Evolutionary conservation across 305 asterid genomes (phyloP), one percentile per base, ranked within the genome.

Genomic region (Solanum hybrid): DNA sequence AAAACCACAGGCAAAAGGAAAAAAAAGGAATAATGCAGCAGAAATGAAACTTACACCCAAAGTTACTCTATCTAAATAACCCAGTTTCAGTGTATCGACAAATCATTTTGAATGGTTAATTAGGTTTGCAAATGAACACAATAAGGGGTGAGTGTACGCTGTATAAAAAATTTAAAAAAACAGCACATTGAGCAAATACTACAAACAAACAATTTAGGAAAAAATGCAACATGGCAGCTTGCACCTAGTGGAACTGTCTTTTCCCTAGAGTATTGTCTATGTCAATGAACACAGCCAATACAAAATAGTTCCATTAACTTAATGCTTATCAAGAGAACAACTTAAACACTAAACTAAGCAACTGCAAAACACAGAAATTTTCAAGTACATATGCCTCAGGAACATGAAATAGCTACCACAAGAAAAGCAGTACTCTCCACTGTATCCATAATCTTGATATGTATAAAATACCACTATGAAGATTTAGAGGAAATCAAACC

Each of bases 401-500:
- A 83, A 46, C 73, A 84, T 51, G 42, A 51, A 84, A 51, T 51
- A 20, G 74, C 29, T 31, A 84, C 29, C 42, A 51, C 75, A 51
- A 84, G 29, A 84, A 84, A 18, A 84, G 22, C 3, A 51, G 42
- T 84, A 51, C 76, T 57, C 9, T 6, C 22, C 75, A 51, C 36
- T 20, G 14, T 51, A 51, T 84, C 75, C 75, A 31, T 57, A 51
- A 84, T 31, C 29, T 51, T 84, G 31, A 84, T 18, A 84, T 84
- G 76, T 29, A 42, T 10, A 84, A 31, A 31, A 12, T 20, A 84
- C 88, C 22, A 51, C 11, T 29, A 51, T 11, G 42, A 90, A 86
- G 46, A 46, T 42, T 40, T 14, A 78, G 88, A 20, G 75, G 75
- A 84, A 51, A 51, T 28, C 89, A 93, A 93, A 97, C 99, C 99